These are phyloP conservation scores for Mycena crocata DNA, from an alignment of 768 basidiomycete genomes.

Conservation along the genomic window DNA sequence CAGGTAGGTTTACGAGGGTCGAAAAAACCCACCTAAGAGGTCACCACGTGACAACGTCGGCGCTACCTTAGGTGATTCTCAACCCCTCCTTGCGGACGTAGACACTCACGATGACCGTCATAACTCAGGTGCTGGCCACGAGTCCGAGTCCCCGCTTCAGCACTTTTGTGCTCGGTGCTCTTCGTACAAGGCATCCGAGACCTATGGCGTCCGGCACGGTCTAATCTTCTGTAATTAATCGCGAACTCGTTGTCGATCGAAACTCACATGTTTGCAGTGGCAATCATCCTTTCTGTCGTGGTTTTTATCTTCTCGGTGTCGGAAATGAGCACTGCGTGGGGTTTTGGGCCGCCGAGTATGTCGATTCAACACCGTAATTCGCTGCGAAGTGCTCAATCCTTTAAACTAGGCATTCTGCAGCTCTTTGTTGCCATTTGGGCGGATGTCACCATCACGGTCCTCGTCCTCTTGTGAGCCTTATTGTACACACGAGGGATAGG, in stretches of 20 bases:
- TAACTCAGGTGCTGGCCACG: too few species aligned
- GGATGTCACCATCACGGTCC: not conserved
- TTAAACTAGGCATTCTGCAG: not conserved
- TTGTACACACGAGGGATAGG: too few species aligned
- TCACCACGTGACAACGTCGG: too few species aligned
- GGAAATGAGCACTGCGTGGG: not conserved
- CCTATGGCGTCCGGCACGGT: not conserved
- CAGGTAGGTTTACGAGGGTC: too few species aligned
- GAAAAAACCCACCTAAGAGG: too few species aligned
- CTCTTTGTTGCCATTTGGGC: slow-evolving; percentile 14
- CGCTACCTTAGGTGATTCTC: too few species aligned
- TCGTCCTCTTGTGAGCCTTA: slow-evolving; percentile 4
- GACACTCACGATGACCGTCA: too few species aligned
- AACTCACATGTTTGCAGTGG: not conserved
- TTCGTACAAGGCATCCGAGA: not conserved
- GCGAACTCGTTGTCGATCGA: not conserved
- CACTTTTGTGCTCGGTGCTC: slow-evolving; percentile 10
- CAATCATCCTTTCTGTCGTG: not conserved
- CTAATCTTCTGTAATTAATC: not conserved
- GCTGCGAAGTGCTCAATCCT: not conserved
- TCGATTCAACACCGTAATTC: not conserved
- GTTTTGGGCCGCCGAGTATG: not conserved
- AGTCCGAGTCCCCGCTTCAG: not conserved
- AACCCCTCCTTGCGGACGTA: too few species aligned
- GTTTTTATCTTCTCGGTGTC: slow-evolving; percentile 5